Percentiles rank a stretch among this genome's conserved stretches.
phyloP scores from a whole-genome alignment of 1,284 basidiomycete genomes.

The Cutaneotrichosporon spelunceum region DNA sequence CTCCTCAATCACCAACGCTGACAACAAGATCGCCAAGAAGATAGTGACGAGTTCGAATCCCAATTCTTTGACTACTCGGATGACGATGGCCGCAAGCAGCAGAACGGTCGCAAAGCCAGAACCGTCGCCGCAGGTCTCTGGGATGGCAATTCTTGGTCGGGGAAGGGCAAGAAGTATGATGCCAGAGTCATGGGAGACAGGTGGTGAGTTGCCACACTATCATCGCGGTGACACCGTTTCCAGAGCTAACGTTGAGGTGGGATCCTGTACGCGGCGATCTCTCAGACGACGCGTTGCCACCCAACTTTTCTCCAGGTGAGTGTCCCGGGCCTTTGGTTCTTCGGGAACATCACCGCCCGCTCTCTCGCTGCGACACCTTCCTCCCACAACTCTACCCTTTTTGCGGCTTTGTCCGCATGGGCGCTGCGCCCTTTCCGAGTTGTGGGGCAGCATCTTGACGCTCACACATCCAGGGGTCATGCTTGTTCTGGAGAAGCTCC shows the following conservation, averaged over 20 bases:
- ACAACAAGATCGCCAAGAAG: not conserved
- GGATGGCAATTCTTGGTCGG: slow-evolving; percentile 41
- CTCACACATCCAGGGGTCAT: slow-evolving; percentile 60
- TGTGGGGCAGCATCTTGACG: not conserved
- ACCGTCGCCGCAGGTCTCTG: slow-evolving; percentile 25
- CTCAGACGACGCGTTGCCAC: slow-evolving; percentile 51
- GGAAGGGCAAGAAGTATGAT: slow-evolving; percentile 29
- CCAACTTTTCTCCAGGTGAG: slow-evolving; percentile 68
- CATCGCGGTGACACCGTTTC: not conserved
- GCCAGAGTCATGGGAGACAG: slow-evolving; percentile 34
- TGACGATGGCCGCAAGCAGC: not conserved
- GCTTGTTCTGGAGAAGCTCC: slow-evolving; percentile 59
- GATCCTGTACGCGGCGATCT: slow-evolving; percentile 30
- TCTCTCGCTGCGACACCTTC: not conserved
- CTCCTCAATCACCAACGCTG: not conserved
- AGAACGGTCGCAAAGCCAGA: slow-evolving; percentile 12
- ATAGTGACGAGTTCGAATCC: slow-evolving; percentile 3
- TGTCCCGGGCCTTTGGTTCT: not conserved
- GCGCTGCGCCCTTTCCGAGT: not conserved
- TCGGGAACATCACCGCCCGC: not conserved
- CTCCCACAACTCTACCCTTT: not conserved
- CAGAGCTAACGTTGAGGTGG: slow-evolving; percentile 38
- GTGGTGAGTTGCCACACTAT: slow-evolving; percentile 29
- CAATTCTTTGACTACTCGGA: not conserved
- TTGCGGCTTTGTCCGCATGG: not conserved